Percentiles rank a stretch among this genome's conserved stretches.
These are phyloP conservation scores for Zymoseptoria tritici DNA, from an alignment of 2,329 filamentous ascomycete genomes.

Conservation along the genomic window DNA sequence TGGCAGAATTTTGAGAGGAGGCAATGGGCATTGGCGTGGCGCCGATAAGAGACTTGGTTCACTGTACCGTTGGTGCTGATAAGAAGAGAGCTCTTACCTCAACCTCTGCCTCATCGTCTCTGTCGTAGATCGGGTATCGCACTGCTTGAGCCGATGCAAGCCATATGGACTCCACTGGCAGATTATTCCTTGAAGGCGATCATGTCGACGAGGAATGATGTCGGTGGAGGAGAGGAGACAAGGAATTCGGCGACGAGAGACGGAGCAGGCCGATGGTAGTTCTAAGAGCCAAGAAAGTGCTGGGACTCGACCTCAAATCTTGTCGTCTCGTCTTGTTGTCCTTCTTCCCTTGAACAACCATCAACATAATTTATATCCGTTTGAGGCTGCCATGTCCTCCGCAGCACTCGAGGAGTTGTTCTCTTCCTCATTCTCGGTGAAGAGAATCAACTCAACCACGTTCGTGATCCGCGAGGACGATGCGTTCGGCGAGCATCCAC, in stretches of 20 bases:
- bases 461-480: conserved; percentile 42
- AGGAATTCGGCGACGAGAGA: neutral
- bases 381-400: neutral
- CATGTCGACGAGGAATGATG: neutral
- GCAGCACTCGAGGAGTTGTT: neutral
- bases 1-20: neutral
- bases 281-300: neutral
- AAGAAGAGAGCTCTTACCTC: neutral
- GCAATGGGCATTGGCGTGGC: neutral
- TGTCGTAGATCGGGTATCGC: neutral
- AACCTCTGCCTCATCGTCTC: neutral
- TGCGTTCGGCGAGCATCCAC: conserved; percentile 36
- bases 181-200: neutral
- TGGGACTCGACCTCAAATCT: neutral
- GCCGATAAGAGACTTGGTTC: neutral
- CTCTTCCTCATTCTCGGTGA: conserved; percentile 29
- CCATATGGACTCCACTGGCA: neutral
- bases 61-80: neutral
- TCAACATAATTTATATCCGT: no score
- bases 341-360: no score
- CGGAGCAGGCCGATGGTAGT: neutral
- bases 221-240: neutral
- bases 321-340: no score
- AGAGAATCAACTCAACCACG: conserved; percentile 36
- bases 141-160: neutral